A percentile compares a stretch with the other conserved stretches of the same genome.
phyloP scores from a whole-genome alignment of 106 monocot species.

The Dendrobium chrysotoxum region DNA sequence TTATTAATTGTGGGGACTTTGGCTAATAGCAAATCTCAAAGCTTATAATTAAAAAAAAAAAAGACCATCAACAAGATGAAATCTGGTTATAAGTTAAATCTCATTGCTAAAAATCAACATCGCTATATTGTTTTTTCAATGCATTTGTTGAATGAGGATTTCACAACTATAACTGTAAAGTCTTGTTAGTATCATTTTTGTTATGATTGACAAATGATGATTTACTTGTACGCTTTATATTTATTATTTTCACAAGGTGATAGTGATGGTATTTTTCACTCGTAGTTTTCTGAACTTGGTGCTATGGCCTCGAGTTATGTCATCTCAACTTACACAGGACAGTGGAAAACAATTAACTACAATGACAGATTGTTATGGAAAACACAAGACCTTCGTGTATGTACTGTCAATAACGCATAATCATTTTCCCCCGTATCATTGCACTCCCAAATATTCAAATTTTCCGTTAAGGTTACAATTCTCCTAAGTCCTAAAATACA shows the following conservation, averaged over 20 bases:
- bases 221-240: background rate
- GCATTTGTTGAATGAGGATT: background rate
- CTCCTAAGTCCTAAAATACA: no score
- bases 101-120: no score
- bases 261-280: background rate
- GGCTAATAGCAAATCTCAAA: no score
- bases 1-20: no score
- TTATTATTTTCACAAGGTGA: background rate
- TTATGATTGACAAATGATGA: background rate
- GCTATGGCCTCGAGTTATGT: slow-evolving; percentile 16
- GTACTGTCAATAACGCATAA: background rate
- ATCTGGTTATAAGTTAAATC: no score
- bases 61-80: no score
- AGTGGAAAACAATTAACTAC: slow-evolving; percentile 24
- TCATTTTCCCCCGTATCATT: background rate
- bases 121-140: background rate
- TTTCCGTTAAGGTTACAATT: no score
- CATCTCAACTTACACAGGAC: slow-evolving; percentile 48
- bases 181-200: background rate
- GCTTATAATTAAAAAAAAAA: no score
- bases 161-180: background rate
- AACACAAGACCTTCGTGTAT: slow-evolving; percentile 31
- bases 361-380: slow-evolving; percentile 33
- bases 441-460: no score
- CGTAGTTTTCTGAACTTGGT: slow-evolving; percentile 36